Conservation (phyloP, 352 stramenopile genomes). For the Phytophthora sojae region DNA sequence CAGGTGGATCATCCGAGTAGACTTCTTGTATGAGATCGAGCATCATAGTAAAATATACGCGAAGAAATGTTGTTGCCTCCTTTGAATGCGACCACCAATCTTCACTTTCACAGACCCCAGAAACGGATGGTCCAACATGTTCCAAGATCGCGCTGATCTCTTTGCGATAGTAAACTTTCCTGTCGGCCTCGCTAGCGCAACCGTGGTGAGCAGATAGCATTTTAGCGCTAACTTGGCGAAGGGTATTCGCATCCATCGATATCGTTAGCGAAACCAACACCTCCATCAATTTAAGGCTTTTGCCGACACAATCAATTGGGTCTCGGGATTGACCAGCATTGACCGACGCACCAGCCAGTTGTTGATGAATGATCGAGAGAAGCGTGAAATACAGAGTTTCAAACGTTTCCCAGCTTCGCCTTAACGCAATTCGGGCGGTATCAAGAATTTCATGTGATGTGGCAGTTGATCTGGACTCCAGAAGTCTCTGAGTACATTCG, state of each 20-base stretch:
- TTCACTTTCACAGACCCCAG: conserved; percentile 8
- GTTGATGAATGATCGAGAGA: conserved; percentile 43
- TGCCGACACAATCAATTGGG: conserved; percentile 31
- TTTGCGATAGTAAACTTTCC: conserved; percentile 22
- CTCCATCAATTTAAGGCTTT: conserved; percentile 37
- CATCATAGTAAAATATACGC: conserved; percentile 20
- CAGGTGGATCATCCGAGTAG: neutral
- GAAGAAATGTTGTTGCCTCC: conserved; percentile 20
- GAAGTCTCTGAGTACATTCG: conserved; percentile 9
- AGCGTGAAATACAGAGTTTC: conserved; percentile 44
- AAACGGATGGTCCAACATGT: conserved; percentile 1
- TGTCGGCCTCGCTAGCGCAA: conserved; percentile 8
- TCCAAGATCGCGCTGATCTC: conserved; percentile 20
- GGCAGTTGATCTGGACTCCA: neutral
- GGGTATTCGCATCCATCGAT: conserved; percentile 21
- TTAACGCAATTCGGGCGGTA: conserved; percentile 14
- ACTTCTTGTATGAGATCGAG: conserved; percentile 12
- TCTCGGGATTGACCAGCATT: conserved; percentile 7
- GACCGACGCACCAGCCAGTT: conserved; percentile 17
- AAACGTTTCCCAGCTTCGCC: conserved; percentile 16
- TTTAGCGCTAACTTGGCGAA: conserved; percentile 26
- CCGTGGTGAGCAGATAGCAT: conserved; percentile 30
- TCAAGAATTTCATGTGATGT: conserved; percentile 12
- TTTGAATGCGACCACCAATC: conserved; percentile 24
- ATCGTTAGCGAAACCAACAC: conserved; percentile 35